These are phyloP conservation scores for Coniferiporia sulphurascens DNA, from an alignment of 1,284 basidiomycete species.

Conservation along the genomic window DNA sequence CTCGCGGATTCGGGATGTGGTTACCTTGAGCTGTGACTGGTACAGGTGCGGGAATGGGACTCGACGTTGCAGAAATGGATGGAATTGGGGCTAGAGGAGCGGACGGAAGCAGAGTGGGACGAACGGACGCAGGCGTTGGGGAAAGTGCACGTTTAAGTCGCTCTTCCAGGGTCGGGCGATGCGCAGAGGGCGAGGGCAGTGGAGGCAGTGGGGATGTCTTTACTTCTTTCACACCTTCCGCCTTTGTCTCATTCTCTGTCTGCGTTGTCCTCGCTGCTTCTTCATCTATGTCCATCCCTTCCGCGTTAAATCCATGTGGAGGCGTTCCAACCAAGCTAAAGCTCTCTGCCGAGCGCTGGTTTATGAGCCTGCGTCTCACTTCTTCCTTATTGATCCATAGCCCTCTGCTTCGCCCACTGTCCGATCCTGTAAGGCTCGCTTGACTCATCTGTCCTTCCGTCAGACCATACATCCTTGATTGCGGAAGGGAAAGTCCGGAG, in stretches of 20 bases:
- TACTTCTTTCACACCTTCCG: not conserved
- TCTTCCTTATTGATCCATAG: slow-evolving; percentile 49
- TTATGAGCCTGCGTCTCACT: slow-evolving; percentile 44
- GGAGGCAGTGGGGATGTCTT: not conserved
- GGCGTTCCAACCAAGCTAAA: slow-evolving; percentile 1
- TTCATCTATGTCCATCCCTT: not conserved
- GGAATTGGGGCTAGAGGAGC: not conserved
- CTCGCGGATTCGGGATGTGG: not conserved
- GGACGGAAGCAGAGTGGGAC: not conserved
- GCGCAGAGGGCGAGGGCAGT: not conserved
- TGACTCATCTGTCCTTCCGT: slow-evolving; percentile 1
- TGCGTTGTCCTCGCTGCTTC: not conserved
- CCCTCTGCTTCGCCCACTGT: slow-evolving; percentile 26
- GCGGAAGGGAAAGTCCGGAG: not conserved
- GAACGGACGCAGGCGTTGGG: slow-evolving; percentile 5
- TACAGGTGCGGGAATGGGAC: not conserved
- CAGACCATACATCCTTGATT: not conserved
- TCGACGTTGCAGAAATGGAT: not conserved
- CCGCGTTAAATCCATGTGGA: not conserved
- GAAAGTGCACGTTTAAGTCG: slow-evolving; percentile 11
- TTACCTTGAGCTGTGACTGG: not conserved
- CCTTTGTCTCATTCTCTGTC: not conserved
- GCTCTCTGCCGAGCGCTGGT: slow-evolving; percentile 36
- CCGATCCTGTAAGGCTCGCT: slow-evolving; percentile 3
- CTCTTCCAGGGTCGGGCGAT: slow-evolving; percentile 10